A percentile compares a stretch with the other conserved stretches of the same genome.
phyloP scores from a whole-genome alignment of 148 eudicot species.

The Camellia japonica region DNA sequence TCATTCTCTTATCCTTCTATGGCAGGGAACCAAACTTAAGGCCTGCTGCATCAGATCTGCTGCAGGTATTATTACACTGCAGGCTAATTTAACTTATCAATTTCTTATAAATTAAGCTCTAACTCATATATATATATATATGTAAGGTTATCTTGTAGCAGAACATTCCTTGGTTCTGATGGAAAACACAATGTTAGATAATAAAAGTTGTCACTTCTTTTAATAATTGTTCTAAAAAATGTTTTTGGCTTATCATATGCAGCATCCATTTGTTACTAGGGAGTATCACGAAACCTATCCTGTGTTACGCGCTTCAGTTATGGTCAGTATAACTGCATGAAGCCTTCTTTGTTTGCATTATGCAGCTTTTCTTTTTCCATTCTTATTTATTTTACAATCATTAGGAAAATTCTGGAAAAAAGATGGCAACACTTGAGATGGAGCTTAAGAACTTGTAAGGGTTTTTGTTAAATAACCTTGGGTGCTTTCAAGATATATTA shows the following conservation, averaged over 20 bases:
- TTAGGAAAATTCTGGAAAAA: conserved; percentile 44
- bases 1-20: conserved; percentile 10
- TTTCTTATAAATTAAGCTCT: neutral
- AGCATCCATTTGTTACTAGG: conserved; percentile 81
- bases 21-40: conserved; percentile 67
- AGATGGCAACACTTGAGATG: conserved; percentile 25
- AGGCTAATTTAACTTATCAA: neutral
- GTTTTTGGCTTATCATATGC: conserved; percentile 22
- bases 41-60: conserved; percentile 70
- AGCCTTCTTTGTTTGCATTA: conserved; percentile 7
- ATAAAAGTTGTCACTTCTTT: neutral
- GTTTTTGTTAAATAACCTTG: conserved; percentile 4
- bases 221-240: neutral
- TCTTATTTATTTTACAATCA: conserved; percentile 11
- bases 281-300: conserved; percentile 47
- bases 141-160: neutral
- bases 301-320: conserved; percentile 41
- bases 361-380: conserved; percentile 6
- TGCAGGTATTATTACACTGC: conserved; percentile 40
- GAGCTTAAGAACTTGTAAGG: conserved; percentile 46
- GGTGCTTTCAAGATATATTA: neutral
- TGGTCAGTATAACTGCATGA: conserved; percentile 38
- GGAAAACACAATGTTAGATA: too few species aligned
- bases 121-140: neutral
- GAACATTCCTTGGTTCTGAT: neutral